Base-by-base conservation (phyloP, 2,329 filamentous ascomycete genomes). In the Aspergillaceae sp. region DNA sequence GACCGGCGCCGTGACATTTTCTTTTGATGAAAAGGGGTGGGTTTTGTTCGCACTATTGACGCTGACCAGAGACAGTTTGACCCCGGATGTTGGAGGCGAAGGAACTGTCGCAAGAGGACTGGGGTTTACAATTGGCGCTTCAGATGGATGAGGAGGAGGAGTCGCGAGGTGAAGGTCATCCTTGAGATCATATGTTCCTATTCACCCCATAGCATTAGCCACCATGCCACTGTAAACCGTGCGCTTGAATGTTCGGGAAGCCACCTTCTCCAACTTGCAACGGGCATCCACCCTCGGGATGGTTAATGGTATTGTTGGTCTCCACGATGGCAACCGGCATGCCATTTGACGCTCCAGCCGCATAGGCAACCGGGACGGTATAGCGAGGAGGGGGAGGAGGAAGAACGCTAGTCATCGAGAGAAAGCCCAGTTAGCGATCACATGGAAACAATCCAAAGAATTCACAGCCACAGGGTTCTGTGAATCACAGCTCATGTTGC, bases 81-180 rank as follows among this genome's bases (percentile, higher is more conserved):
- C 91, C 46, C 92, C 92, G 4, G 81, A 77, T 1, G 84, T 89
- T 3, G 87, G 88, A n/a, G 90, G 87, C 44, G 84, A 82, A 4
- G 89, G 84, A 11, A 78, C 85, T 4, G 91, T 96, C 35, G 88
- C 84, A 37, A 98, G 79, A 28, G 92, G 92, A 61, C 97, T 98
- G 40, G 87, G 85, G 61, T 94, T 96, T 48, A 86, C 71, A 36
- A 90, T 72, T 26, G 89, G 90, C 8, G 87, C 83, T 73, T 98
- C 92, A 50, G 90, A 95, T 26, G 92, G 92, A 69, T 98, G 92
- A 9, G 90, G 90, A 52, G 91, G 91, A 47, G 92, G 92, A 32
- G 90, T 96, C 40, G 92, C 91, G 47, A 98, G 83, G 56, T 89
- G 85, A 29, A 98, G 74, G 64, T 95, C 87, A 69, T 98, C 91